Evolutionary conservation across 208 protist species (phyloP).

Genomic region (Acanthamoeba sp.): DNA sequence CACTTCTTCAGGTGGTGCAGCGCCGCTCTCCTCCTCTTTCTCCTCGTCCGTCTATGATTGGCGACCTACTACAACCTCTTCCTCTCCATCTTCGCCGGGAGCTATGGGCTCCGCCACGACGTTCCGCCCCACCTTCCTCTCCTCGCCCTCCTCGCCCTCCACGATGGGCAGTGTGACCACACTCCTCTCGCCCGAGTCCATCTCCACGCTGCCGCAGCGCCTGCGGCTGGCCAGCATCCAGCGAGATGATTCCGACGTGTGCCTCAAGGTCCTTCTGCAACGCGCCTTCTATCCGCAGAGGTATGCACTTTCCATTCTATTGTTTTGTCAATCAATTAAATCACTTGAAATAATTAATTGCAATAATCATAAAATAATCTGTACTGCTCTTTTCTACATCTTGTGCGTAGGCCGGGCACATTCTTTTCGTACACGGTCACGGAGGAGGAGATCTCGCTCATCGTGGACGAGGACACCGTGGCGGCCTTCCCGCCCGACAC

Average conservation of each 20-base stretch:
- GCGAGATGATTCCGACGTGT: constrained; percentile 12
- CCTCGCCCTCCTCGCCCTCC: background rate
- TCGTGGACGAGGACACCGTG: constrained; percentile 60
- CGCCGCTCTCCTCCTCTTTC: background rate
- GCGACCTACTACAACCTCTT: background rate
- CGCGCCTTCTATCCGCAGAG: constrained; percentile 30
- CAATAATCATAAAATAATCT: background rate
- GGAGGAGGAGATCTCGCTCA: constrained; percentile 68
- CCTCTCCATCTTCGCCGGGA: constrained; percentile 1
- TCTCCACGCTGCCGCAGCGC: constrained; percentile 31
- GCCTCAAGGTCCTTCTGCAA: constrained; percentile 53
- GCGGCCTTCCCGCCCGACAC: constrained; percentile 30
- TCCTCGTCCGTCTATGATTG: constrained; percentile 37
- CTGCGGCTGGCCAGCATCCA: constrained; percentile 56
- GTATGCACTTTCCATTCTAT: background rate
- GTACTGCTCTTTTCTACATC: background rate
- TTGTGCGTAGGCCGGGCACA: background rate
- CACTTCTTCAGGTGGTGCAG: background rate
- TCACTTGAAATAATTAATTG: background rate
- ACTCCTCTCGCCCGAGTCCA: constrained; percentile 52
- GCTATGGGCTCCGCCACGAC: background rate
- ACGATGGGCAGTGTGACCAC: background rate
- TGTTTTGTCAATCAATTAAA: background rate
- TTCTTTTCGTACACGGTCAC: constrained; percentile 74
- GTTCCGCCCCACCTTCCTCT: background rate